These are phyloP conservation scores for Solanum clarkiae DNA, from an alignment of 257 asterid species.

Conservation along the genomic window DNA sequence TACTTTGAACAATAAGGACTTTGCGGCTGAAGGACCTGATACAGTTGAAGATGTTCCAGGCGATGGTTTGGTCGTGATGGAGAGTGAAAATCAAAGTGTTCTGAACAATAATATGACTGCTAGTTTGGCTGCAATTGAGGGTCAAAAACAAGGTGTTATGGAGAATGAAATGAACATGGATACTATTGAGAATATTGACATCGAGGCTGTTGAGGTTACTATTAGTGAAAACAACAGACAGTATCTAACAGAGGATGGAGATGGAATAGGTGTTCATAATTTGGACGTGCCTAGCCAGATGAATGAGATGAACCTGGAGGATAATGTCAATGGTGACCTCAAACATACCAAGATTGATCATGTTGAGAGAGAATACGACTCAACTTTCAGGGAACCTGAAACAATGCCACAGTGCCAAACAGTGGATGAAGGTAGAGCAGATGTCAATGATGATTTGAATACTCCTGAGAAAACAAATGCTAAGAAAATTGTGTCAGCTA, in stretches of 20 bases:
- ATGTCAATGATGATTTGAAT: constrained; percentile 5
- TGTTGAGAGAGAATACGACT: constrained; percentile 5
- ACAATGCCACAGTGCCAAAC: not conserved
- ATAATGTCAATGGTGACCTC: not conserved
- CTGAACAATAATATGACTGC: not conserved
- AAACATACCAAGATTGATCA: not conserved
- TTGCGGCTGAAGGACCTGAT: not conserved
- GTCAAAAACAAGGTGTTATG: constrained; percentile 2
- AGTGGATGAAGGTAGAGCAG: constrained; percentile 1
- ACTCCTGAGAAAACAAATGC: not conserved
- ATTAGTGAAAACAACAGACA: not conserved
- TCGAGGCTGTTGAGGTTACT: not conserved
- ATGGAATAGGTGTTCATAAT: not conserved
- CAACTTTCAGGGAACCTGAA: constrained; percentile 1
- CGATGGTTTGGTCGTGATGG: not conserved
- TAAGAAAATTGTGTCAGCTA: not conserved
- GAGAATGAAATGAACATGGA: not conserved
- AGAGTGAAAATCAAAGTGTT: not conserved
- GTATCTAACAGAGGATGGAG: not conserved
- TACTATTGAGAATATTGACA: not conserved
- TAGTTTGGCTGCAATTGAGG: not conserved
- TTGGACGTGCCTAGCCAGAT: not conserved
- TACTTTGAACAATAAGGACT: constrained; percentile 1
- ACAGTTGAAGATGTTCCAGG: constrained; percentile 5
- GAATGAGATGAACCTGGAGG: not conserved